These are phyloP conservation scores for Vigna trinervia DNA, from an alignment of 306 rosid genomes.

Conservation along the genomic window DNA sequence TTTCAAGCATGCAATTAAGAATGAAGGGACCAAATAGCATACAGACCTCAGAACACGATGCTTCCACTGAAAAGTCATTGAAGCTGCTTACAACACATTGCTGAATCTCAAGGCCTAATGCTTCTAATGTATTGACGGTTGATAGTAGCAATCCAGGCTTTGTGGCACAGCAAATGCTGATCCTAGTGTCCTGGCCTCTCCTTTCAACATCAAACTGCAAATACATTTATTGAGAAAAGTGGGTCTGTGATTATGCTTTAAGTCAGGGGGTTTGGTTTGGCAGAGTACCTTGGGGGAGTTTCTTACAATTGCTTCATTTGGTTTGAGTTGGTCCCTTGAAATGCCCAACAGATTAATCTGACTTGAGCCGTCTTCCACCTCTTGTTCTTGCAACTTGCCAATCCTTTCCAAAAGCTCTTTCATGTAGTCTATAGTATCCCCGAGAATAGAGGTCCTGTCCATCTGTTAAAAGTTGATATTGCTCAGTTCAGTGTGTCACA, in stretches of 20 bases:
- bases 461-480: slow-evolving; percentile 22
- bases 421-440: slow-evolving; percentile 29
- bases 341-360: slow-evolving; percentile 52
- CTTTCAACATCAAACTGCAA: slow-evolving; percentile 80
- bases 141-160: slow-evolving; percentile 31
- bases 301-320: slow-evolving; percentile 67
- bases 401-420: slow-evolving; percentile 51
- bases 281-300: slow-evolving; percentile 74
- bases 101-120: slow-evolving; percentile 33
- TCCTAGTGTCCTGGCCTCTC: slow-evolving; percentile 65
- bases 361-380: slow-evolving; percentile 51
- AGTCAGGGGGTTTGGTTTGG: neutral
- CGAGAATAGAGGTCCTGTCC: slow-evolving; percentile 34
- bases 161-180: slow-evolving; percentile 75
- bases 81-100: slow-evolving; percentile 30
- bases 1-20: neutral
- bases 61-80: slow-evolving; percentile 32
- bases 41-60: slow-evolving; percentile 26
- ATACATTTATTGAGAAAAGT: slow-evolving; percentile 1
- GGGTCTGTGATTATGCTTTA: slow-evolving; percentile 15
- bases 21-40: neutral
- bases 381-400: slow-evolving; percentile 71
- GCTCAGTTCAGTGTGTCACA: slow-evolving; percentile 28
- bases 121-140: slow-evolving; percentile 23
- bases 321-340: slow-evolving; percentile 58